Conservation (phyloP, 2,329 filamentous ascomycete species). For the Sclerotinia trifoliorum region DNA sequence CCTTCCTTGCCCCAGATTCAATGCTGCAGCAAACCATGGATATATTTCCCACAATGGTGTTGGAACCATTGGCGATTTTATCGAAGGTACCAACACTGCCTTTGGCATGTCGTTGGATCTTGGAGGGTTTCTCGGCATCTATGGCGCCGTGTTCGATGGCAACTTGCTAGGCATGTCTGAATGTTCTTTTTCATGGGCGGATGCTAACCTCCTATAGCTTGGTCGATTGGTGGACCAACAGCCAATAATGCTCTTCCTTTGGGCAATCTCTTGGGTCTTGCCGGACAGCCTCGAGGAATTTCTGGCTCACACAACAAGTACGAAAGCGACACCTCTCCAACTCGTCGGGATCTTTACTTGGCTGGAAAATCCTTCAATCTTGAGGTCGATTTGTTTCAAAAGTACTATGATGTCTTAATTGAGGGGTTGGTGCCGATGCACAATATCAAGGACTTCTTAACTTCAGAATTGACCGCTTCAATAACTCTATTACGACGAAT, state of each 20-base stretch:
- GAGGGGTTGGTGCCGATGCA: conserved; percentile 12
- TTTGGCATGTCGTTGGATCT: conserved; percentile 19
- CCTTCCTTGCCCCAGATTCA: conserved; percentile 43
- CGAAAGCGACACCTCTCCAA: conserved; percentile 52
- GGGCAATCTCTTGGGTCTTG: conserved; percentile 26
- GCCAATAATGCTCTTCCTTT: conserved; percentile 24
- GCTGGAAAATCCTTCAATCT: conserved; percentile 8
- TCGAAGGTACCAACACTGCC: conserved; percentile 34
- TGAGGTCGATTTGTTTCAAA: conserved; percentile 10
- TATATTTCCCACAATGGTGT: conserved; percentile 44
- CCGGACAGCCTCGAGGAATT: conserved; percentile 47
- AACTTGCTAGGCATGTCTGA: background rate
- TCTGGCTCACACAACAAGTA: conserved; percentile 51
- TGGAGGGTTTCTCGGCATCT: conserved; percentile 2
- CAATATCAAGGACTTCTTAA: conserved; percentile 11
- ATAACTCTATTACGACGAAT: conserved; percentile 40
- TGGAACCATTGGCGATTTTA: conserved; percentile 33
- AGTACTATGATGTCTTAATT: conserved; percentile 16
- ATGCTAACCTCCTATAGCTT: background rate
- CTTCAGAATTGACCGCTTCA: conserved; percentile 11
- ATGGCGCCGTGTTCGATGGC: conserved; percentile 5
- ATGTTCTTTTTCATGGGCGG: background rate
- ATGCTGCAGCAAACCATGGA: conserved; percentile 45
- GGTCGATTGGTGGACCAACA: conserved; percentile 16
- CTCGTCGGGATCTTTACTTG: conserved; percentile 47